These are phyloP conservation scores for Sarocladium strictum DNA, from an alignment of 2,329 filamentous ascomycete genomes.

Conservation along the genomic window DNA sequence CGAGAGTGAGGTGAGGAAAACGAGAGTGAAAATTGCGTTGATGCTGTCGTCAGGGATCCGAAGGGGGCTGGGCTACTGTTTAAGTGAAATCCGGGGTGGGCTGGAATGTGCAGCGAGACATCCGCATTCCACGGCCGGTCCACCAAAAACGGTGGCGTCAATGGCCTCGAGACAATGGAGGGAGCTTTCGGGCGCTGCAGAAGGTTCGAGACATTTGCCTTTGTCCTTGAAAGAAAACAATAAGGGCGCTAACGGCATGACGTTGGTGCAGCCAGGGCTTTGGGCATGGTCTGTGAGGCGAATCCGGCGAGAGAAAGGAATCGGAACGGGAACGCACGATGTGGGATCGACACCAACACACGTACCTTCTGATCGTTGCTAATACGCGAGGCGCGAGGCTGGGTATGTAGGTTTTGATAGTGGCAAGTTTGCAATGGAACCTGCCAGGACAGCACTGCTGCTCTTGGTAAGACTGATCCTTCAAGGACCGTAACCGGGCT, in stretches of 20 bases:
- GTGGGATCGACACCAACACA: not conserved
- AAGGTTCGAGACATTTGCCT: conserved; percentile 1
- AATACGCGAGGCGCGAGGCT: conserved; percentile 1
- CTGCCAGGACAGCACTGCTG: conserved; percentile 7
- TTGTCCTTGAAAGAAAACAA: conserved; percentile 5
- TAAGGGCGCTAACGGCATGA: not conserved
- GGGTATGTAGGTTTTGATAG: not conserved
- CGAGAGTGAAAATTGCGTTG: not conserved
- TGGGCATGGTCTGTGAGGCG: not conserved
- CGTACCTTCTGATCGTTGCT: not conserved
- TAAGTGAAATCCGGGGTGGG: conserved; percentile 7
- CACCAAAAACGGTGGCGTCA: not conserved
- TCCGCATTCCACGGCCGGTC: not conserved
- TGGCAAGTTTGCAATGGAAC: not conserved
- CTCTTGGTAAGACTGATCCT: conserved; percentile 3
- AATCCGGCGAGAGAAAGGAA: not conserved
- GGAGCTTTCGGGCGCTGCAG: not conserved
- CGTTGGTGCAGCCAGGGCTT: not conserved
- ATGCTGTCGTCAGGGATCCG: not conserved
- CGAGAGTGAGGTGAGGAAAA: not conserved
- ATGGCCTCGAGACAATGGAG: conserved; percentile 1
- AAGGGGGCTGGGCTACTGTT: conserved; percentile 5
- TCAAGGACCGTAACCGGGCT: conserved; percentile 2
- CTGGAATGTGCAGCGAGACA: conserved; percentile 8
- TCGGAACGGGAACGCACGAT: not conserved